Percentiles rank a stretch among this genome's conserved stretches.
Evolutionary conservation across 2,329 filamentous ascomycete species (phyloP).

Genomic region (Thermochaetoides dissita): DNA sequence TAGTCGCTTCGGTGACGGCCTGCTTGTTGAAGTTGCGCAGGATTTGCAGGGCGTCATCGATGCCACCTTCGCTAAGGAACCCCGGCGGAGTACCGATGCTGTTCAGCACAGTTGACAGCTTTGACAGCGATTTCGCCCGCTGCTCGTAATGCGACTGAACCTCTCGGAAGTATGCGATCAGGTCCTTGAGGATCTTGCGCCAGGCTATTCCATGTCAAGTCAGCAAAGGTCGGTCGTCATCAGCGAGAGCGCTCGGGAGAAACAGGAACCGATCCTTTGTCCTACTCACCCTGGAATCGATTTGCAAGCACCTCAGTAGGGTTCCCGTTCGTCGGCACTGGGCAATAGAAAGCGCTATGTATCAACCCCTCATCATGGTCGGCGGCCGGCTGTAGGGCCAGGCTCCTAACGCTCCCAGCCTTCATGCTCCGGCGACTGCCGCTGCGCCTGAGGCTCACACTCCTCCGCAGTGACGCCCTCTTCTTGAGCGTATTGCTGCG

Average conservation of each 20-base stretch:
- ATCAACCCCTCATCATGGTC: constrained; percentile 46
- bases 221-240: constrained; percentile 5
- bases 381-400: constrained; percentile 54
- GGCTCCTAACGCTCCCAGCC: constrained; percentile 74
- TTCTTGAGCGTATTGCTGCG: constrained; percentile 72
- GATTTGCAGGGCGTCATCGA: constrained; percentile 74
- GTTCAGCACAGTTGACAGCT: constrained; percentile 71
- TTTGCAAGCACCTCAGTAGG: constrained; percentile 79
- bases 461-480: constrained; percentile 63
- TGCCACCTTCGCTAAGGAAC: constrained; percentile 69
- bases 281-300: constrained; percentile 61
- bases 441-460: constrained; percentile 62
- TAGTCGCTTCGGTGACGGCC: constrained; percentile 66
- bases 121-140: constrained; percentile 66
- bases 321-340: constrained; percentile 72
- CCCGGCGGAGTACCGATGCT: constrained; percentile 61
- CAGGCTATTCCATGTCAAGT: constrained; percentile 46
- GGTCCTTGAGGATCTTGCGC: constrained; percentile 87
- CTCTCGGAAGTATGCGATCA: constrained; percentile 88
- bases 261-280: too few species aligned
- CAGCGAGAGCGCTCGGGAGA: too few species aligned
- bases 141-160: constrained; percentile 81
- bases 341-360: constrained; percentile 78
- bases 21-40: constrained; percentile 72
- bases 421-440: constrained; percentile 68